Evolutionary conservation across 2,329 filamentous ascomycete genomes (phyloP).

Genomic region (Truncatella angustata): DNA sequence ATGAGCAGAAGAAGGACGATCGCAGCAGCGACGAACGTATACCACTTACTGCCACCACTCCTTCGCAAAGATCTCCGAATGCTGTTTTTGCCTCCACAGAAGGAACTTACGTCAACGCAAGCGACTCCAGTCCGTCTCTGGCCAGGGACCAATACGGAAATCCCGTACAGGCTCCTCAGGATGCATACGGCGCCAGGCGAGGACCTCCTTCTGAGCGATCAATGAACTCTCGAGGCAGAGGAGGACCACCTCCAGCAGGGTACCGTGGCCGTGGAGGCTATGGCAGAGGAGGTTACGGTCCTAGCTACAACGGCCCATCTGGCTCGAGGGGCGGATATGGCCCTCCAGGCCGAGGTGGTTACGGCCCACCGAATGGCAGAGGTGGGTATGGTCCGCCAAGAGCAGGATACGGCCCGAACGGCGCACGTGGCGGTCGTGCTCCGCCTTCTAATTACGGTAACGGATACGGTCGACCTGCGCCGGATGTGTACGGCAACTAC

Average conservation of each 20-base stretch:
- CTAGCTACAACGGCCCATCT: slow-evolving; percentile 37
- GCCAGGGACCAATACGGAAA: slow-evolving; percentile 65
- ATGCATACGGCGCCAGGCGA: slow-evolving; percentile 45
- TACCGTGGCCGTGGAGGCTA: slow-evolving; percentile 50
- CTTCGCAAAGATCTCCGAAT: slow-evolving; percentile 55
- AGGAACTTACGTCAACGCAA: slow-evolving; percentile 33
- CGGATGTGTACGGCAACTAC: slow-evolving; percentile 24
- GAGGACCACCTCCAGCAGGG: slow-evolving; percentile 41
- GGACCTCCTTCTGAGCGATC: slow-evolving; percentile 46
- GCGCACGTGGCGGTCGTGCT: slow-evolving; percentile 36
- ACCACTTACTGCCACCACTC: slow-evolving; percentile 65
- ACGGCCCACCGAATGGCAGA: slow-evolving; percentile 19
- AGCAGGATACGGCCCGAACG: slow-evolving; percentile 29
- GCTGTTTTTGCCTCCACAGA: slow-evolving; percentile 38
- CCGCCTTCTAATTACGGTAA: slow-evolving; percentile 47
- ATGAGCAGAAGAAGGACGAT: slow-evolving; percentile 60
- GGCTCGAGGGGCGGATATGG: slow-evolving; percentile 45
- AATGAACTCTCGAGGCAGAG: slow-evolving; percentile 52
- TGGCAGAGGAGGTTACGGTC: slow-evolving; percentile 41
- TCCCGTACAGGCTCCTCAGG: slow-evolving; percentile 40
- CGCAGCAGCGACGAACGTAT: slow-evolving; percentile 66
- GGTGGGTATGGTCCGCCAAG: slow-evolving; percentile 28
- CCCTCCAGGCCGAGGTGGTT: slow-evolving; percentile 39
- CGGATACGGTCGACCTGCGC: slow-evolving; percentile 32
- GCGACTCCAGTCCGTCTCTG: slow-evolving; percentile 31